Base-by-base conservation (phyloP, 2,329 filamentous ascomycete species). In the Sclerotinia borealis region DNA sequence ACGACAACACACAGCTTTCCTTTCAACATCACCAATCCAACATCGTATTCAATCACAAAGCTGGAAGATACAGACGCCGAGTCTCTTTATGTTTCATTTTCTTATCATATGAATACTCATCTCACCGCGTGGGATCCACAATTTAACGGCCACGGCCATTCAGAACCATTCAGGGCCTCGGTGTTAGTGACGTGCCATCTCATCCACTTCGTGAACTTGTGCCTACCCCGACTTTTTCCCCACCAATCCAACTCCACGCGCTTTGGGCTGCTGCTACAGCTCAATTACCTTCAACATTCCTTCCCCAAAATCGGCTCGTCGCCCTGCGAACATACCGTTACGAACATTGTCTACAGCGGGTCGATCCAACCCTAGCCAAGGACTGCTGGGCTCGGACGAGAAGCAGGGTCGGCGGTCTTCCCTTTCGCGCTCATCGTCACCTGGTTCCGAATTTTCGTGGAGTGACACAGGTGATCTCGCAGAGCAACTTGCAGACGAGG, bases 401-500 rank as follows among this genome's bases (percentile, higher is more conserved):
- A 76, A 79, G 74, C 75, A 76, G 68, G 74, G 76, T 71, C 70
- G 76, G 69, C 70, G 71, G 63, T 75, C 75, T 72, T 77, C 77
- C 73, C 76, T 78, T 70, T 76, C 75, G 74, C 83, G 80, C 69
- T 85, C 83, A 73, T 83, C 82, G 63, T 85, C 84, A 68, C 80
- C 76, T 65, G 81, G 81, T 75, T 89, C 86, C 66, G 85, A 89
- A 72, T 90, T 91, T 76, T 91, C 88, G 71, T 97, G 92, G 92
- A 93, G 91, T 74, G 92, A 97, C 77, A 96, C 93, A 50, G 93
- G 92, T 74, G 95, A 98, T 78, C 85, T 98, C 72, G 92, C 91
- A 73, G 93, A 97, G 79, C 93, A 96, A 82, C 83, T 93, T 71
- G 90, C 85, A 72, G 88, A 90, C 80, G 86, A 87, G 73, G 86